These are phyloP conservation scores for Acidiella bohemica DNA, from an alignment of 495 filamentous ascomycete genomes.

Conservation along the genomic window DNA sequence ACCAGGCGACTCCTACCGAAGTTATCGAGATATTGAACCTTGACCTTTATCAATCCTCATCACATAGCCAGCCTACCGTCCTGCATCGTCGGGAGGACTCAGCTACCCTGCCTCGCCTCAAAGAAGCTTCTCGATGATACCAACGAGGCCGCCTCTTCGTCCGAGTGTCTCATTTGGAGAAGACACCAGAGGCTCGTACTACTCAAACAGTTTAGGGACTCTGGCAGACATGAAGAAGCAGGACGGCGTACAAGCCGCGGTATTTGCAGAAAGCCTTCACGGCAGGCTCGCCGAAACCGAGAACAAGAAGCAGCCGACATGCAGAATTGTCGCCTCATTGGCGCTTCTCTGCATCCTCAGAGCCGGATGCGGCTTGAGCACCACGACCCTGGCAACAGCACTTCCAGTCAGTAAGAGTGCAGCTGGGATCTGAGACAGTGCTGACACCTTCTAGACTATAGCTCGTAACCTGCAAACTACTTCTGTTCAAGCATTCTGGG, in stretches of 20 bases:
- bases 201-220: neutral
- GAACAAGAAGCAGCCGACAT: neutral
- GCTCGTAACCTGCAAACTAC: neutral
- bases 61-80: neutral
- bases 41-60: neutral
- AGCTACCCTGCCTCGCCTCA: conserved; percentile 2
- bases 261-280: neutral
- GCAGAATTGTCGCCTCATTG: neutral
- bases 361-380: neutral
- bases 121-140: neutral
- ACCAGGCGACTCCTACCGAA: neutral
- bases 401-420: neutral
- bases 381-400: neutral
- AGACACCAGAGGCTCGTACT: conserved; percentile 1
- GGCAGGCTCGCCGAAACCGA: neutral
- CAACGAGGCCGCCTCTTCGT: neutral
- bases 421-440: too few relatives aligned
- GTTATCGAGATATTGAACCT: neutral
- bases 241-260: neutral
- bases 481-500: neutral
- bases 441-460: too few relatives aligned
- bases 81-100: neutral
- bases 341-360: neutral
- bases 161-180: neutral
- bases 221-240: too few relatives aligned